Conservation (phyloP, 108 stramenopile species). For the Skeletonema potamos region DNA sequence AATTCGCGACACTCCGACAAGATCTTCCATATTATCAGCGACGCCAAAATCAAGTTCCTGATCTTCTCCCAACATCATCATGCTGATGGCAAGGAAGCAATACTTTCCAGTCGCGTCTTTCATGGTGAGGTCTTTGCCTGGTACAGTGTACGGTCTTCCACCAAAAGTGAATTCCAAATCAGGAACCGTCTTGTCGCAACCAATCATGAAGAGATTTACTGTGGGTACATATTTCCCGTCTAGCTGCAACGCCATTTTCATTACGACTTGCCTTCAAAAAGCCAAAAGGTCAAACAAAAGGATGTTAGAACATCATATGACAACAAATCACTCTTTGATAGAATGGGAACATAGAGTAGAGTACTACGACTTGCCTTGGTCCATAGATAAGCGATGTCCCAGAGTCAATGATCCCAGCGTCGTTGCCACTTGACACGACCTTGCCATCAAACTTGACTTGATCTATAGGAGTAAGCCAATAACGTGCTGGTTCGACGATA, state of each 20-base stretch:
- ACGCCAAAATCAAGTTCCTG: slow-evolving; percentile 42
- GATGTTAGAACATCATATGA: no score
- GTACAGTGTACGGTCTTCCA: slow-evolving; percentile 81
- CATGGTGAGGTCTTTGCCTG: slow-evolving; percentile 75
- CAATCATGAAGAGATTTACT: slow-evolving; percentile 86
- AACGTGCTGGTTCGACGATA: slow-evolving; percentile 66
- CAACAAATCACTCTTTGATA: no score
- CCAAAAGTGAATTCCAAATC: slow-evolving; percentile 85
- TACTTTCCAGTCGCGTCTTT: slow-evolving; percentile 48
- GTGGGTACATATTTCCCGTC: slow-evolving; percentile 74
- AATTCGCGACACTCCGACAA: slow-evolving; percentile 43
- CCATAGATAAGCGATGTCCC: slow-evolving; percentile 95
- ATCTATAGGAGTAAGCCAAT: slow-evolving; percentile 91
- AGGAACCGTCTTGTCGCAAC: slow-evolving; percentile 70
- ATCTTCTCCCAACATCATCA: slow-evolving; percentile 27
- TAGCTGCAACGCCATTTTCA: slow-evolving; percentile 65
- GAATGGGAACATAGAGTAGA: no score
- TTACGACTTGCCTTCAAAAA: no score
- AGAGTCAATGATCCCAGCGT: slow-evolving; percentile 88
- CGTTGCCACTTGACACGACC: slow-evolving; percentile 40
- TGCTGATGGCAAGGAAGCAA: slow-evolving; percentile 47
- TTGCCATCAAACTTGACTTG: slow-evolving; percentile 55
- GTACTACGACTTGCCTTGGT: no score
- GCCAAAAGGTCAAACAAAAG: no score
- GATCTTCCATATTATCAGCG: slow-evolving; percentile 35